Conservation (phyloP, 176 grass and related monocot genomes). For the Carex kokanica region DNA sequence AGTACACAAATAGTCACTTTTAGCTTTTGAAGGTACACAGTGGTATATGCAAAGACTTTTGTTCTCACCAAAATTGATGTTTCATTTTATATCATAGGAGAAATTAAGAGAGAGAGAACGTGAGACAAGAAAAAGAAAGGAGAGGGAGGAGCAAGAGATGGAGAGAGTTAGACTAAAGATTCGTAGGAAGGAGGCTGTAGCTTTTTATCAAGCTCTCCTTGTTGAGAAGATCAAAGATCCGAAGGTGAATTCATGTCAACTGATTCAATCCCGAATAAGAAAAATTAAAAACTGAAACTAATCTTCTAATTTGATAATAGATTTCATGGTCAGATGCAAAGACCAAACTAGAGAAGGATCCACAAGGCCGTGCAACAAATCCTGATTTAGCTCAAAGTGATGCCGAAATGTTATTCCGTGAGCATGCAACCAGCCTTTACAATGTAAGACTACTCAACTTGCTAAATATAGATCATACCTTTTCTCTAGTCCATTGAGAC, state of each 20-base stretch:
- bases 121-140: slow-evolving; percentile 91
- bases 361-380: slow-evolving; percentile 78
- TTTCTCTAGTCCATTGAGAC: not conserved
- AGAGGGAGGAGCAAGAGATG: slow-evolving; percentile 99
- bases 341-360: slow-evolving; percentile 83
- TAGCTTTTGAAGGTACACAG: slow-evolving; percentile 5
- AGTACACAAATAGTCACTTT: not conserved
- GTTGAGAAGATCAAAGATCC: slow-evolving; percentile 96
- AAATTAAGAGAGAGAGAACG: slow-evolving; percentile 95
- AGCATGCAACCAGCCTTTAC: slow-evolving; percentile 86
- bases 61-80: not conserved
- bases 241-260: slow-evolving; percentile 45
- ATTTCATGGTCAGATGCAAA: slow-evolving; percentile 92
- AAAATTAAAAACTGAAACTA: slow-evolving; percentile 18
- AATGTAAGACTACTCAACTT: slow-evolving; percentile 52
- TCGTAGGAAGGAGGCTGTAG: slow-evolving; percentile 71
- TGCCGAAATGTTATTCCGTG: slow-evolving; percentile 76
- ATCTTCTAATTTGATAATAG: slow-evolving; percentile 38
- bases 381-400: slow-evolving; percentile 73
- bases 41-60: slow-evolving; percentile 1
- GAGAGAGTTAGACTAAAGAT: slow-evolving; percentile 98
- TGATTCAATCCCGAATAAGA: not conserved
- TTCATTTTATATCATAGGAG: slow-evolving; percentile 37
- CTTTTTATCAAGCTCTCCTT: slow-evolving; percentile 89
- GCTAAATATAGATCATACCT: slow-evolving; percentile 14